Base-by-base conservation (phyloP, 225 moss, liverwort and hornwort species). In the Polytrichum formosum region DNA sequence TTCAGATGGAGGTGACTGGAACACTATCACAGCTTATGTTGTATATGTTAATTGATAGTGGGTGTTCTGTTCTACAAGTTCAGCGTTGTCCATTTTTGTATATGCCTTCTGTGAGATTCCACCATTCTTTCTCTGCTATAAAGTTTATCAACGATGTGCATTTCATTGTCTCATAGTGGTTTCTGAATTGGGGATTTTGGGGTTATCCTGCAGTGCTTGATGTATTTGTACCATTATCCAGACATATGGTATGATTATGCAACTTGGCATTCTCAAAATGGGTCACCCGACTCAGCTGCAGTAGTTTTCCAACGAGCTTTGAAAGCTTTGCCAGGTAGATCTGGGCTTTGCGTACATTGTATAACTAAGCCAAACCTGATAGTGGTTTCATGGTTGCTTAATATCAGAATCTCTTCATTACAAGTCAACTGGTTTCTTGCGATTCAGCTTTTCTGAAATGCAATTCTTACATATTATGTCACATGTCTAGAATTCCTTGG, bases 241-340 rank as follows among this genome's bases (percentile, higher is more conserved):
- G 98, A 98, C 81, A 88, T 94, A 56, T 94, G 94, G 98, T 94
- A 87, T 82, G 98, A 98, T 72, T 94, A 88, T 79, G 94, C 98
- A 76, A 91, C 91, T 31, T 98, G 98, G 94, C 94, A 92, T 87
- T 78, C 88, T 75, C 92, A 98, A 77, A 98, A 88, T 77, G 90
- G 88, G 56, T 87, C 88, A 65, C 74, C 85, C 76, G 88, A 94
- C 72, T 73, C 91, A 67, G 92, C 94, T 30, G 92, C 90, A 61
- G 88, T 80, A 54, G 76, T 94, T 59, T 94, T 86, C 71, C 86
- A 94, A 78, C 85, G 94, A 76, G 92, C 91, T 28, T 70, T 92
- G 78, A 92, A 86, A 72, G 94, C 98, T 67, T 80, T 92, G 69
- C 92, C 92, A 91, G 94, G 98, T 96, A 82, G 66, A 75, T 17